A percentile compares a stretch with the other conserved stretches of the same genome.
These are phyloP conservation scores for Cladophialophora carrionii DNA, from an alignment of 2,329 filamentous ascomycete genomes.

Conservation along the genomic window DNA sequence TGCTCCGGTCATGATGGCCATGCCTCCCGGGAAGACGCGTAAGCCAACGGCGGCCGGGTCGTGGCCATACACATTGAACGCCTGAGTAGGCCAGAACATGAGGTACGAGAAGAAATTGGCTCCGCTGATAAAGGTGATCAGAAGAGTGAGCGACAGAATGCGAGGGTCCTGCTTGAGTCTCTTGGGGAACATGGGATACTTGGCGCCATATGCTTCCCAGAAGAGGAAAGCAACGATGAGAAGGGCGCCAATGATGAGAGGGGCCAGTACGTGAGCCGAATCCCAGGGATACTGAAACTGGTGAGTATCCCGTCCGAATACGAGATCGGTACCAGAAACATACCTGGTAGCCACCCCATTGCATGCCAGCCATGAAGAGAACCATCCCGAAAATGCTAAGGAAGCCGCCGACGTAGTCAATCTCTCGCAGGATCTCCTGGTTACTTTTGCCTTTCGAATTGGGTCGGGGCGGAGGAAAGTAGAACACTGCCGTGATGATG, in stretches of 20 bases:
- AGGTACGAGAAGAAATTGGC: conserved; percentile 61
- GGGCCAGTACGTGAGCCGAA: conserved; percentile 51
- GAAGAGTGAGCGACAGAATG: conserved; percentile 57
- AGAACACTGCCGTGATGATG: conserved; percentile 49
- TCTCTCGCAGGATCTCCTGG: conserved; percentile 48
- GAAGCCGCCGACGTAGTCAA: conserved; percentile 57
- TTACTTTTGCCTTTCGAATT: conserved; percentile 39
- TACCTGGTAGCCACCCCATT: conserved; percentile 56
- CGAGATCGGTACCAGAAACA: neutral
- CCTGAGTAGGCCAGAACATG: conserved; percentile 66
- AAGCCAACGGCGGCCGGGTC: conserved; percentile 66
- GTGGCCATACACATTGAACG: conserved; percentile 67
- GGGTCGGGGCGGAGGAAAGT: conserved; percentile 51
- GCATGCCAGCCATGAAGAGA: conserved; percentile 49
- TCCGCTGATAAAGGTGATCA: conserved; percentile 64
- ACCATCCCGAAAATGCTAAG: conserved; percentile 45
- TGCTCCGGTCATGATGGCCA: conserved; percentile 65
- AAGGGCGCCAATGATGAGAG: conserved; percentile 50
- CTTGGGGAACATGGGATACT: conserved; percentile 52
- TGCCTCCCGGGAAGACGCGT: conserved; percentile 65
- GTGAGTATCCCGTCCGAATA: neutral
- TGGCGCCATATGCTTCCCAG: conserved; percentile 53
- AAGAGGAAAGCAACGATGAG: conserved; percentile 48
- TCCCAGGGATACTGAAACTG: conserved; percentile 48
- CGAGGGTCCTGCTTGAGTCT: conserved; percentile 53